Base-by-base conservation (phyloP, 805 yeast genomes). In the Wickerhamomyces strasburgensis region DNA sequence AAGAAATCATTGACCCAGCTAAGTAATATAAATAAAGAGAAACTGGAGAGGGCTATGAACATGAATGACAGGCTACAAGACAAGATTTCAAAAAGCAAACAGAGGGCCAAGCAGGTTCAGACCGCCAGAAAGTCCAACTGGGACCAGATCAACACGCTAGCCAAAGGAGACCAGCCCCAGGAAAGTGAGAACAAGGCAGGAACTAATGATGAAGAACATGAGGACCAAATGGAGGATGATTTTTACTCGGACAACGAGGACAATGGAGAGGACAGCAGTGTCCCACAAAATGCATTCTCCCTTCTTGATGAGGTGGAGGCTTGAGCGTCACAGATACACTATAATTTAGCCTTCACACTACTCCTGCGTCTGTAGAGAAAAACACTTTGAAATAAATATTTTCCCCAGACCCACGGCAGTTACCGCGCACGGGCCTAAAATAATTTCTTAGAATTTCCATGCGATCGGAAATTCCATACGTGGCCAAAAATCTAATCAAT, bases 91-190 rank as follows among this genome's bases (percentile, higher is more conserved):
- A 77, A 75, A 47, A 77, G 86, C 46, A 72, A 79, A 19, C 69
- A 70, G 32, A 71, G 86, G 52, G 80, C 85, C 16, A 78, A 68
- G 48, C 73, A 65, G 47, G 77, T 82, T 19, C 81, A 75, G 48
- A 62, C 58, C 15, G 67, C 81, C 9, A 69, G 93, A 58, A 82
- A 80, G 56, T 62, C 84, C 0, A 80, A 76, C 13, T 83, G 90
- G 93, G 88, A 81, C 34, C 62, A 68, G 30, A 79, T 80, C 37
- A 83, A 81, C 53, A 64, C 71, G 40, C 56, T 58, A 21, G 68
- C 69, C 40, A 59, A 58, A n/a, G n/a, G n/a, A n/a, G n/a, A 38
- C 57, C 58, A 35, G 43, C 39, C 28, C 47, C 29, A 7, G 35
- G 48, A 13, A 47, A 42, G 23, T 8, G 56, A 48, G 21, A 41